phyloP scores from a whole-genome alignment of 2,329 filamentous ascomycete genomes.

The Penicillium italicum region DNA sequence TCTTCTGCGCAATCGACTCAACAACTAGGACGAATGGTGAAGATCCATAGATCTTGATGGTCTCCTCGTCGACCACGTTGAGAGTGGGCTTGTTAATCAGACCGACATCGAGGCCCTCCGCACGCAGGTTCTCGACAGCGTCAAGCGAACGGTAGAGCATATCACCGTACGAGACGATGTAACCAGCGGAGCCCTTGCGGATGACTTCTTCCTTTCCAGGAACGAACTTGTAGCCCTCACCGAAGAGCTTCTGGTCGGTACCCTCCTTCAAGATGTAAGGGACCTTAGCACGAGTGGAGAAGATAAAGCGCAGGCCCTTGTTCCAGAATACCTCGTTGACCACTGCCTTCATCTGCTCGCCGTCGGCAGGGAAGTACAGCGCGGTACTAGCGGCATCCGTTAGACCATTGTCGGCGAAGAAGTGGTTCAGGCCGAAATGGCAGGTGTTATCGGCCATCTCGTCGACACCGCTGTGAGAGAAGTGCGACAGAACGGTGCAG shows the following conservation, averaged over 20 bases:
- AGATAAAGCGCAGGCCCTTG: constrained; percentile 37
- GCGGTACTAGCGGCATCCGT: constrained; percentile 36
- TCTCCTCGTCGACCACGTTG: constrained; percentile 40
- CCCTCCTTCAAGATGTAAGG: constrained; percentile 40
- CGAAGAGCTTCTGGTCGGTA: constrained; percentile 35
- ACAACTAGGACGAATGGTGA: constrained; percentile 38
- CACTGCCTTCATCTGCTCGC: constrained; percentile 40
- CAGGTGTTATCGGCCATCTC: constrained; percentile 44
- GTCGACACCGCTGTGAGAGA: constrained; percentile 41
- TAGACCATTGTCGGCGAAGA: constrained; percentile 42
- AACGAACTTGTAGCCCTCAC: constrained; percentile 36
- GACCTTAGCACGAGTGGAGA: constrained; percentile 40
- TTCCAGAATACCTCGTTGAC: constrained; percentile 40
- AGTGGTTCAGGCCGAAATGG: constrained; percentile 42
- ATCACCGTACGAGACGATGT: constrained; percentile 40
- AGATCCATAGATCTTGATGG: constrained; percentile 37
- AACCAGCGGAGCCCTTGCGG: constrained; percentile 36
- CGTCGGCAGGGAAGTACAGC: constrained; percentile 42
- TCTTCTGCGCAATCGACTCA: constrained; percentile 42
- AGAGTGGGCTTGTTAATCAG: constrained; percentile 42
- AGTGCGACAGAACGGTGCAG: constrained; percentile 39
- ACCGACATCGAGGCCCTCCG: constrained; percentile 37
- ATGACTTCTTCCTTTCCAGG: constrained; percentile 41
- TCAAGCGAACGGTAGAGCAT: constrained; percentile 43
- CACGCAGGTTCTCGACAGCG: constrained; percentile 37